phyloP scores from a whole-genome alignment of 1,139 yeast species.

The Pichia sp. region DNA sequence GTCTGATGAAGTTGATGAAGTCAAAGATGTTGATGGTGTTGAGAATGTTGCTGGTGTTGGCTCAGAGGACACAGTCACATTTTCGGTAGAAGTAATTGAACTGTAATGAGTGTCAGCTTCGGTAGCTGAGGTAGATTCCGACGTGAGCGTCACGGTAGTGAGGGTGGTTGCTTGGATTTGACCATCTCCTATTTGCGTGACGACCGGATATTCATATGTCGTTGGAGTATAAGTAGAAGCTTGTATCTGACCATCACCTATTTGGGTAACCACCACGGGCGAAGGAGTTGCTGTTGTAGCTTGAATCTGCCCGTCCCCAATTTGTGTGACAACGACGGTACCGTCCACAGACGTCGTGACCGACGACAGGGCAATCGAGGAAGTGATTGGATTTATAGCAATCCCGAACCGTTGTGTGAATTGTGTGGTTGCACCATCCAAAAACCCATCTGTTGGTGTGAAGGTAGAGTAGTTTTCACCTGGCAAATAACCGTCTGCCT shows the following conservation, averaged over 20 bases:
- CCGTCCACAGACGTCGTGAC: constrained; percentile 28
- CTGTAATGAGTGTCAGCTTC: background rate
- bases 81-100: background rate
- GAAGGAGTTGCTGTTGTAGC: constrained; percentile 41
- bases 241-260: constrained; percentile 60
- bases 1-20: background rate
- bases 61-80: too few species aligned
- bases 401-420: constrained; percentile 63
- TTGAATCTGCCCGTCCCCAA: constrained; percentile 61
- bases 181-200: constrained; percentile 51
- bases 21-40: background rate
- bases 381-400: constrained; percentile 52
- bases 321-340: constrained; percentile 42
- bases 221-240: constrained; percentile 38
- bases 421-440: constrained; percentile 58
- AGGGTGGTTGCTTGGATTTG: constrained; percentile 54
- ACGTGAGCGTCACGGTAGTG: constrained; percentile 19
- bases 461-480: constrained; percentile 69
- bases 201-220: background rate
- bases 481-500: constrained; percentile 48
- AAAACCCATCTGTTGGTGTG: constrained; percentile 55
- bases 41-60: background rate
- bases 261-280: constrained; percentile 36
- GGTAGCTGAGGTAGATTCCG: background rate
- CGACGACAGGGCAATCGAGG: constrained; percentile 33